phyloP scores from a whole-genome alignment of 352 stramenopile species.

The Chrysophaeum taylorii region DNA sequence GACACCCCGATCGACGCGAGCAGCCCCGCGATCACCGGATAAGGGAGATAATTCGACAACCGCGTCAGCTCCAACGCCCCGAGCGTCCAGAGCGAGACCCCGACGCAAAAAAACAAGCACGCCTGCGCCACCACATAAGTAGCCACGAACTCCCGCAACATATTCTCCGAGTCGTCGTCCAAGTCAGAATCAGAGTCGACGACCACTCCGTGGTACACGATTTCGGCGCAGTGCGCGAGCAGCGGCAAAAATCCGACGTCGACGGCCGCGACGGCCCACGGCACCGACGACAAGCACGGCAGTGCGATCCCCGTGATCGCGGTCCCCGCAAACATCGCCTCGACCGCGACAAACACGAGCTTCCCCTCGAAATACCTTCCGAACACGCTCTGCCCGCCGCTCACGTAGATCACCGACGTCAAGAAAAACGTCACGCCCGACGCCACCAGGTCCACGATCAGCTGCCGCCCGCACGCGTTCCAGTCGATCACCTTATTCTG shows the following conservation, averaged over 20 bases:
- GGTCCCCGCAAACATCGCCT: no score
- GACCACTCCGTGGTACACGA: neutral
- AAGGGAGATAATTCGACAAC: neutral
- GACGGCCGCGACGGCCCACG: neutral
- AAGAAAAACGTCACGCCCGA: no score
- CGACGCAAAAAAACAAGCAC: neutral
- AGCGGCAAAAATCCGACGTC: neutral
- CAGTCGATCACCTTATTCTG: no score
- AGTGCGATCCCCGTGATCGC: neutral
- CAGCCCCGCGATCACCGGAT: neutral
- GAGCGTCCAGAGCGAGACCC: neutral
- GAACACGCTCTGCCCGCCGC: neutral
- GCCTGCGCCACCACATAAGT: neutral
- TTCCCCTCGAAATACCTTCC: no score
- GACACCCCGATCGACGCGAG: neutral
- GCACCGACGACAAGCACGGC: neutral
- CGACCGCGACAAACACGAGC: no score
- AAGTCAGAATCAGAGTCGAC: neutral
- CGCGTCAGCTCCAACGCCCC: neutral
- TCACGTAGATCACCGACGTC: neutral
- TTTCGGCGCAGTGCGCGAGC: neutral
- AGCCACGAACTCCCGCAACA: neutral
- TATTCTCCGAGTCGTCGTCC: neutral
- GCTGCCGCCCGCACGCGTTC: no score
- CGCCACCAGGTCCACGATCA: no score